Evolutionary conservation across 2,329 filamentous ascomycete species (phyloP).

Genomic region (Venturia pyrina): DNA sequence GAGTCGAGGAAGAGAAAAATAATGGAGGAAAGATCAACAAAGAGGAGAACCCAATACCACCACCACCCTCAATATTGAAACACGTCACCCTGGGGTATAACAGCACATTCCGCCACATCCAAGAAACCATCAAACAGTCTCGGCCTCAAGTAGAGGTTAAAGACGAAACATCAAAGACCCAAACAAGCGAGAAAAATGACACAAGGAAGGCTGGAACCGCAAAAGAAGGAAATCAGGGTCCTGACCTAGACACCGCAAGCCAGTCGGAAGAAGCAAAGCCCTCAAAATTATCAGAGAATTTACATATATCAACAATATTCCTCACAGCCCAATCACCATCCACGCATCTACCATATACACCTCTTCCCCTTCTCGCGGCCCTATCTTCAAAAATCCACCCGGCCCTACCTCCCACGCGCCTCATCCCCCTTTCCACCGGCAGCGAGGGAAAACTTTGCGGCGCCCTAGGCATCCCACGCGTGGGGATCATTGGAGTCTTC

Average conservation of each 20-base stretch:
- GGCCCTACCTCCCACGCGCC: conserved; percentile 35
- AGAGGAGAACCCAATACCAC: conserved; percentile 19
- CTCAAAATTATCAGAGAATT: neutral
- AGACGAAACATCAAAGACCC: neutral
- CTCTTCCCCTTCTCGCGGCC: conserved; percentile 47
- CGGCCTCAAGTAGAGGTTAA: neutral
- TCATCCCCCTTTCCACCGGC: conserved; percentile 53
- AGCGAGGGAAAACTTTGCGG: conserved; percentile 48
- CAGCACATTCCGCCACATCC: conserved; percentile 50
- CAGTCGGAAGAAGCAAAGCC: neutral
- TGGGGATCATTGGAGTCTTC: conserved; percentile 53
- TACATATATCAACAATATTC: neutral
- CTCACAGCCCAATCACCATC: neutral
- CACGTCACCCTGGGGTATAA: conserved; percentile 57
- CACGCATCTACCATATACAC: conserved; percentile 41
- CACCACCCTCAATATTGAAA: conserved; percentile 42
- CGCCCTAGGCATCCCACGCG: conserved; percentile 51
- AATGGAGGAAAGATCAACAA: conserved; percentile 17
- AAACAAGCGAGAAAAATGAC: neutral
- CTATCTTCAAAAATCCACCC: conserved; percentile 38
- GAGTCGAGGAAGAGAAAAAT: conserved; percentile 12
- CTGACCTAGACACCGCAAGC: neutral
- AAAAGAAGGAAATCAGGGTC: neutral
- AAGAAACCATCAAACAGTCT: conserved; percentile 20
- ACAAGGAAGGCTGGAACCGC: neutral